Evolutionary conservation across 805 yeast species (phyloP).

Genomic region (Wickerhamiella galacta): DNA sequence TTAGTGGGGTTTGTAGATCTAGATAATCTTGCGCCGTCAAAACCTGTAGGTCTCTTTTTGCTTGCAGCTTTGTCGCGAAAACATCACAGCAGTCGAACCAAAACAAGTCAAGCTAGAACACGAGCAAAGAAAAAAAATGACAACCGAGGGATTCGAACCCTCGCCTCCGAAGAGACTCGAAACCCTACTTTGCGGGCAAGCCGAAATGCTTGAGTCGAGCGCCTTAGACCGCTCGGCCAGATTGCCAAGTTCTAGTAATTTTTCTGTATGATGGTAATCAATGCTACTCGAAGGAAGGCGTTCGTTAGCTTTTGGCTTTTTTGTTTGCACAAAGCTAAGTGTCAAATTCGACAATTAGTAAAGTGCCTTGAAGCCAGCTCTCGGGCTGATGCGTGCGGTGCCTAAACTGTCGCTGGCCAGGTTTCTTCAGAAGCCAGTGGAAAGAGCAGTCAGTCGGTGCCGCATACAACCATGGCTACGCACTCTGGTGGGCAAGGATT

Average conservation of each 20-base stretch:
- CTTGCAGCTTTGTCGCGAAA: background rate
- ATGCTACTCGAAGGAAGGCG: too few relatives aligned
- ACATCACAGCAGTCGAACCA: background rate
- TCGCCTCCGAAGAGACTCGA: conserved; percentile 63
- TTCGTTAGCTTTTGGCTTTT: too few relatives aligned
- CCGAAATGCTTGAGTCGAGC: conserved; percentile 58
- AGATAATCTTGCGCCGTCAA: background rate
- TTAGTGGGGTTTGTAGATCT: background rate
- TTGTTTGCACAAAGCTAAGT: too few relatives aligned
- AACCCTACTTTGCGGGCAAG: conserved; percentile 7
- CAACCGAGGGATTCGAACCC: conserved; percentile 78
- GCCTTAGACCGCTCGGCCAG: conserved; percentile 64
- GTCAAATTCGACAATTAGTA: too few relatives aligned
- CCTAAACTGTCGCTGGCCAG: too few relatives aligned
- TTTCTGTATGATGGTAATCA: too few relatives aligned
- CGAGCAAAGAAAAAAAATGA: conserved; percentile 30
- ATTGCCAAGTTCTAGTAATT: conserved; percentile 30
- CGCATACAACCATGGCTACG: too few relatives aligned
- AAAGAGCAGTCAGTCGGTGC: too few relatives aligned
- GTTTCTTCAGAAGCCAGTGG: too few relatives aligned
- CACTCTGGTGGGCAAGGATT: too few relatives aligned
- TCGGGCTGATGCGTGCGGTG: too few relatives aligned
- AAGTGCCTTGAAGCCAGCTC: too few relatives aligned
- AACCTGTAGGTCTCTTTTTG: background rate
- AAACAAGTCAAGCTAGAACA: conserved; percentile 4